Percentiles rank a stretch among this genome's conserved stretches.
Evolutionary conservation across 2,329 filamentous ascomycete genomes (phyloP).

Genomic region (Clonostachys rosea): DNA sequence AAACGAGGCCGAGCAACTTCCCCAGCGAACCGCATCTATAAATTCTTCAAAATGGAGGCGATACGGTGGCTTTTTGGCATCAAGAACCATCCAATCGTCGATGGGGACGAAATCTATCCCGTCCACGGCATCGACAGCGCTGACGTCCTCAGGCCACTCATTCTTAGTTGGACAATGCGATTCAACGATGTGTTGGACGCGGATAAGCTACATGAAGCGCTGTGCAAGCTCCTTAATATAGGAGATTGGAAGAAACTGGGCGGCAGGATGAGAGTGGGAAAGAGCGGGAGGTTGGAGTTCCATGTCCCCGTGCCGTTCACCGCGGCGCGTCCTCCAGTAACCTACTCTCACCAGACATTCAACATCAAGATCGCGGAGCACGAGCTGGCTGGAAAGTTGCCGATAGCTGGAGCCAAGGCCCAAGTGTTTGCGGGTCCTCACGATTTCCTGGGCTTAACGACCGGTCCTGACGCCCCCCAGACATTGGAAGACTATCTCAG

Average conservation of each 20-base stretch:
- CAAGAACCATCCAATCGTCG: background rate
- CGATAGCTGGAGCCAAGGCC: conserved; percentile 13
- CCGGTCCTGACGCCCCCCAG: conserved; percentile 5
- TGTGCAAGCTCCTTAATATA: conserved; percentile 29
- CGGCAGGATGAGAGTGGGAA: conserved; percentile 30
- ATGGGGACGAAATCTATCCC: conserved; percentile 17
- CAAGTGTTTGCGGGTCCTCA: conserved; percentile 7
- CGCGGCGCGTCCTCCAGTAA: conserved; percentile 26
- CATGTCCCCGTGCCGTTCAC: conserved; percentile 22
- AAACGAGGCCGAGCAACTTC: too few species aligned
- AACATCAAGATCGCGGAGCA: conserved; percentile 32
- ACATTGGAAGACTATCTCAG: conserved; percentile 31
- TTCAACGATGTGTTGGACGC: conserved; percentile 42
- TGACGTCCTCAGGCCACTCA: conserved; percentile 10
- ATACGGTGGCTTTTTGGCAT: background rate
- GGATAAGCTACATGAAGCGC: conserved; percentile 23
- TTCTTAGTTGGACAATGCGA: conserved; percentile 25
- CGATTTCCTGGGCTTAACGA: conserved; percentile 9
- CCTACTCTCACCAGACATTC: conserved; percentile 30
- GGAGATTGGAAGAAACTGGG: conserved; percentile 41
- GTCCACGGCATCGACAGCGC: conserved; percentile 23
- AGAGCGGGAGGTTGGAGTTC: conserved; percentile 18
- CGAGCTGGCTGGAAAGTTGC: conserved; percentile 27
- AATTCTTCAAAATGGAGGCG: too few species aligned
- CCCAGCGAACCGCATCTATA: too few species aligned